Conservation (phyloP, 306 rosid genomes). For the Boehmeria nivea region DNA sequence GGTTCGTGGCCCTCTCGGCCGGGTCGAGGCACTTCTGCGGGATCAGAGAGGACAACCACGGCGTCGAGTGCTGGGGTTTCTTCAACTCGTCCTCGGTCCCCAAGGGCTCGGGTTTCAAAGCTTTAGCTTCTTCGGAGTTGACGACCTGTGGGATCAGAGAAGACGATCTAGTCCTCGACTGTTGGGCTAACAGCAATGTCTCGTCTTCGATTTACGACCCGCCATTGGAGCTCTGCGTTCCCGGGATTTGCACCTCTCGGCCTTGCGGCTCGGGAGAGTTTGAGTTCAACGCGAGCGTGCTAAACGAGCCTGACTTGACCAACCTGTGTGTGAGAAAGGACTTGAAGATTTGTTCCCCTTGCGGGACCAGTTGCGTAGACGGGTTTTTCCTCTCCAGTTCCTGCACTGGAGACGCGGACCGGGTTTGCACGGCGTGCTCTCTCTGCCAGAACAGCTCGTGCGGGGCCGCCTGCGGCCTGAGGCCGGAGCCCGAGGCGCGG, state of each 20-base stretch:
- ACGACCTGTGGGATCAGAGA: conserved; percentile 82
- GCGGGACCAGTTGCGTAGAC: conserved; percentile 73
- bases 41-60: conserved; percentile 64
- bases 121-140: conserved; percentile 75
- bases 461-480: conserved; percentile 49
- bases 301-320: conserved; percentile 64
- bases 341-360: conserved; percentile 73
- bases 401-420: conserved; percentile 56
- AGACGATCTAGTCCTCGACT: conserved; percentile 74
- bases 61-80: conserved; percentile 78
- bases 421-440: conserved; percentile 86
- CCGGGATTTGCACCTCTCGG: conserved; percentile 61
- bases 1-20: conserved; percentile 46
- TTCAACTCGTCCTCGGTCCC: conserved; percentile 62
- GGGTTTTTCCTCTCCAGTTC: conserved; percentile 83
- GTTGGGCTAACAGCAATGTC: conserved; percentile 61
- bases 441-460: conserved; percentile 96
- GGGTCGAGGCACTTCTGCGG: conserved; percentile 76
- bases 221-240: conserved; percentile 87
- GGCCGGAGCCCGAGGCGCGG: conserved; percentile 32
- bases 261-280: conserved; percentile 47
- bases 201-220: conserved; percentile 50
- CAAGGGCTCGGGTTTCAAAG: conserved; percentile 60
- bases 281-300: conserved; percentile 70
- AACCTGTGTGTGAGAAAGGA: conserved; percentile 64